Evolutionary conservation across 2,329 filamentous ascomycete species (phyloP).

Genomic region (Thelonectria rubi): DNA sequence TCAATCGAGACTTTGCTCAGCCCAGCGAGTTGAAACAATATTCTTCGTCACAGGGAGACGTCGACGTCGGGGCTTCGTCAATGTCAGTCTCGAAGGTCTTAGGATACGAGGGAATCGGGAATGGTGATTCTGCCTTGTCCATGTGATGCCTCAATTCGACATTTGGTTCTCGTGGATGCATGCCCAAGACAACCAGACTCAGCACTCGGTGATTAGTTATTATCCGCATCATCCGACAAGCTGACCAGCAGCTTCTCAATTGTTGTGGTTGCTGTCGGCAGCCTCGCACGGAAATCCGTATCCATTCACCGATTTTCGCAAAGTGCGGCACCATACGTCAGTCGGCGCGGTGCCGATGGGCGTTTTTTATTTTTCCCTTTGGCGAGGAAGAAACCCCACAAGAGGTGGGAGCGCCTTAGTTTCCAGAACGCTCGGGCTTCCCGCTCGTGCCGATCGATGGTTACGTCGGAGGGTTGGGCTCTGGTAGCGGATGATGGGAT

Average conservation of each 20-base stretch:
- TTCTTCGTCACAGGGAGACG: slow-evolving; percentile 1
- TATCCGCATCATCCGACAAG: slow-evolving; percentile 1
- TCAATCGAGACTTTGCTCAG: slow-evolving; percentile 1
- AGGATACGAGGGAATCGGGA: neutral
- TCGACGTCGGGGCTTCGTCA: slow-evolving; percentile 8
- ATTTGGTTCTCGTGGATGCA: slow-evolving; percentile 2
- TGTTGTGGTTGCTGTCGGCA: neutral
- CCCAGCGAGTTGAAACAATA: slow-evolving; percentile 3
- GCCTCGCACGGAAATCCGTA: neutral
- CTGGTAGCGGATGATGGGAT: neutral
- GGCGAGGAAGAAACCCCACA: slow-evolving; percentile 7
- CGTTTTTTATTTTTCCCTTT: neutral
- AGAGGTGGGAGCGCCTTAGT: slow-evolving; percentile 8
- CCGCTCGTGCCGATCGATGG: slow-evolving; percentile 20
- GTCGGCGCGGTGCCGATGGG: no score
- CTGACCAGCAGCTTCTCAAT: neutral
- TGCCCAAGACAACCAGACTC: neutral
- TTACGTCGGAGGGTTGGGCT: slow-evolving; percentile 3
- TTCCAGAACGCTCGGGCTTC: slow-evolving; percentile 19
- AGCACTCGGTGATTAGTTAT: neutral
- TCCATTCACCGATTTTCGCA: neutral
- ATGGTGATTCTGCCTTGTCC: slow-evolving; percentile 3
- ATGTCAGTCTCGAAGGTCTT: neutral
- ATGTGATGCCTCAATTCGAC: slow-evolving; percentile 9
- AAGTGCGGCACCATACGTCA: neutral